Conservation (phyloP, 2,329 filamentous ascomycete species). For the Penicillium olsonii region DNA sequence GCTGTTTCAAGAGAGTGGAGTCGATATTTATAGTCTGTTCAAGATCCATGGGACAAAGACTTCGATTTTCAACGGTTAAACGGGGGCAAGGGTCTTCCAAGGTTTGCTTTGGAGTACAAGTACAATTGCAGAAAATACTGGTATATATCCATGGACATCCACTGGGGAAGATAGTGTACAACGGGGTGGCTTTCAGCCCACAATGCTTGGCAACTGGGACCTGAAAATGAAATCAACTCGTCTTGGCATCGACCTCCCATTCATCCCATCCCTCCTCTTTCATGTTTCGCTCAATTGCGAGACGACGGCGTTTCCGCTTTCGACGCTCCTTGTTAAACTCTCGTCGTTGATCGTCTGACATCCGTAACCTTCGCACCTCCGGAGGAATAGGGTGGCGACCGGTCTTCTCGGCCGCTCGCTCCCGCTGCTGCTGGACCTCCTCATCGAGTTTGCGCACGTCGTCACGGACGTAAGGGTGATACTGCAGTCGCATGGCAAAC, state of each 20-base stretch:
- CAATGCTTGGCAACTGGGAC: background rate
- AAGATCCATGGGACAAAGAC: constrained; percentile 1
- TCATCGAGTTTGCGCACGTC: constrained; percentile 10
- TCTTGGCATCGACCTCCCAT: constrained; percentile 9
- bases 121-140: too few species aligned
- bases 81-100: background rate
- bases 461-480: constrained; percentile 30
- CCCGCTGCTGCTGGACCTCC: constrained; percentile 1
- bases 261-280: constrained; percentile 26
- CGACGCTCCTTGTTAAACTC: constrained; percentile 22
- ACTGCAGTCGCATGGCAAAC: constrained; percentile 32
- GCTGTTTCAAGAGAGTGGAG: constrained; percentile 7
- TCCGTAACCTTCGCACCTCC: constrained; percentile 6
- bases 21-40: constrained; percentile 12
- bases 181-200: background rate
- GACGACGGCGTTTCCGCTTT: constrained; percentile 22
- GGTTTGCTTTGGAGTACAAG: background rate
- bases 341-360: constrained; percentile 16
- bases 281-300: constrained; percentile 18
- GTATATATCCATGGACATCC: too few species aligned
- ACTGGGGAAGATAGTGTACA: too few species aligned
- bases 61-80: background rate
- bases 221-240: background rate
- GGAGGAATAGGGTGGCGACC: constrained; percentile 6
- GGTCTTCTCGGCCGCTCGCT: constrained; percentile 1